phyloP scores from a whole-genome alignment of 768 basidiomycete species.

The Panaeolus papilionaceus region DNA sequence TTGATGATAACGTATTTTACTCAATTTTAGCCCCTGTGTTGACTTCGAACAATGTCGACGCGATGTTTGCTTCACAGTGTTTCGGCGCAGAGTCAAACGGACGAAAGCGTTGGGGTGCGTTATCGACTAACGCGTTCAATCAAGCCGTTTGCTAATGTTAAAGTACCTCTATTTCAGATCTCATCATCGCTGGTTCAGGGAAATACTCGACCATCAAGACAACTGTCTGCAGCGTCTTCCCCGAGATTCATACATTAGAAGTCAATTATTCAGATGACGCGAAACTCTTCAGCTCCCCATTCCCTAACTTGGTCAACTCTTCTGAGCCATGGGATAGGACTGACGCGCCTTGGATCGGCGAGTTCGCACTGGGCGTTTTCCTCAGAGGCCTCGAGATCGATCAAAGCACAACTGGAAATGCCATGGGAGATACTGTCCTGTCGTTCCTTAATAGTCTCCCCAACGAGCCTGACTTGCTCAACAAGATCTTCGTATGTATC shows the following conservation, averaged over 20 bases:
- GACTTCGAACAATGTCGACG: slow-evolving; percentile 25
- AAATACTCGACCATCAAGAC: slow-evolving; percentile 25
- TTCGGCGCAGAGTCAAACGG: neutral
- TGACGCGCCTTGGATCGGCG: slow-evolving; percentile 29
- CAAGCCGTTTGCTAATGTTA: neutral
- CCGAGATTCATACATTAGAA: slow-evolving; percentile 23
- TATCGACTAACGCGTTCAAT: slow-evolving; percentile 82
- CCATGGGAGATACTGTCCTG: slow-evolving; percentile 29
- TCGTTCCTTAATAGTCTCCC: slow-evolving; percentile 24
- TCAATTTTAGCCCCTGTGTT: slow-evolving; percentile 15
- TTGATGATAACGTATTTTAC: neutral
- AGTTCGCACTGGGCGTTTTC: slow-evolving; percentile 26
- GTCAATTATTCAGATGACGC: slow-evolving; percentile 26
- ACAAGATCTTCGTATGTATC: slow-evolving; percentile 21
- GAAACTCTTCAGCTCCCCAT: slow-evolving; percentile 27
- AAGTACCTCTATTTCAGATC: slow-evolving; percentile 17
- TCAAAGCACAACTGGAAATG: slow-evolving; percentile 27
- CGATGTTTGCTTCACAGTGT: slow-evolving; percentile 26
- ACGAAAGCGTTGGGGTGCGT: slow-evolving; percentile 23
- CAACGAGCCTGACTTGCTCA: slow-evolving; percentile 20
- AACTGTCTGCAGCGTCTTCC: slow-evolving; percentile 25
- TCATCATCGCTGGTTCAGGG: slow-evolving; percentile 26
- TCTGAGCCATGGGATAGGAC: slow-evolving; percentile 21
- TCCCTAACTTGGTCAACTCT: slow-evolving; percentile 28
- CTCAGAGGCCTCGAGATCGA: slow-evolving; percentile 24